Conservation (phyloP, 441 rosid species). For the Flueggea neowawraea region DNA sequence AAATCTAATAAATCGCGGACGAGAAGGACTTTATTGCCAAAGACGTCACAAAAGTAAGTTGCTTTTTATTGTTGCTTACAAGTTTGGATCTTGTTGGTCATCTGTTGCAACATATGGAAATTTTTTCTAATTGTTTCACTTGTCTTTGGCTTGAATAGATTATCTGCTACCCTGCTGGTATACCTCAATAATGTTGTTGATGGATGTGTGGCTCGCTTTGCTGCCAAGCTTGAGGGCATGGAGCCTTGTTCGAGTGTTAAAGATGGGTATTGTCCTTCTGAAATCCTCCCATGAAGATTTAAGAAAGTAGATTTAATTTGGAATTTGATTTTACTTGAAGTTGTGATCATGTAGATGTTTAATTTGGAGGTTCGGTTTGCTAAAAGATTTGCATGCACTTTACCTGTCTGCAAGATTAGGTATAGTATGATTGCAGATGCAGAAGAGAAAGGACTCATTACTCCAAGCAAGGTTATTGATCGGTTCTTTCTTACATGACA, state of each 20-base stretch:
- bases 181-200: slow-evolving; percentile 45
- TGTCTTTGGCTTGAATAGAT: slow-evolving; percentile 20
- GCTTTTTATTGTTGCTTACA: background rate
- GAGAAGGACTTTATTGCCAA: slow-evolving; percentile 35
- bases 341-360: background rate
- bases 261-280: slow-evolving; percentile 30
- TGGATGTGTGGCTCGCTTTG: slow-evolving; percentile 49
- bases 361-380: background rate
- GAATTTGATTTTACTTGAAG: no score
- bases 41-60: slow-evolving; percentile 50
- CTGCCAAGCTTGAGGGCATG: slow-evolving; percentile 53
- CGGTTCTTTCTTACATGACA: no score
- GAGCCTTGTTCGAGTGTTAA: slow-evolving; percentile 63
- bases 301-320: no score
- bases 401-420: slow-evolving; percentile 27
- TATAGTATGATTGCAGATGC: slow-evolving; percentile 50
- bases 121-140: background rate
- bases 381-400: background rate
- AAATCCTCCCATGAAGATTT: no score
- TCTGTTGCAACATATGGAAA: slow-evolving; percentile 1
- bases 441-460: slow-evolving; percentile 40
- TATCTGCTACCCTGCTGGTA: slow-evolving; percentile 48
- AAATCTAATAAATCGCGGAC: slow-evolving; percentile 23
- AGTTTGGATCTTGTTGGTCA: background rate
- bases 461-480: slow-evolving; percentile 36